These are phyloP conservation scores for Phytophthora citrophthora DNA, from an alignment of 352 stramenopile genomes.

Conservation along the genomic window DNA sequence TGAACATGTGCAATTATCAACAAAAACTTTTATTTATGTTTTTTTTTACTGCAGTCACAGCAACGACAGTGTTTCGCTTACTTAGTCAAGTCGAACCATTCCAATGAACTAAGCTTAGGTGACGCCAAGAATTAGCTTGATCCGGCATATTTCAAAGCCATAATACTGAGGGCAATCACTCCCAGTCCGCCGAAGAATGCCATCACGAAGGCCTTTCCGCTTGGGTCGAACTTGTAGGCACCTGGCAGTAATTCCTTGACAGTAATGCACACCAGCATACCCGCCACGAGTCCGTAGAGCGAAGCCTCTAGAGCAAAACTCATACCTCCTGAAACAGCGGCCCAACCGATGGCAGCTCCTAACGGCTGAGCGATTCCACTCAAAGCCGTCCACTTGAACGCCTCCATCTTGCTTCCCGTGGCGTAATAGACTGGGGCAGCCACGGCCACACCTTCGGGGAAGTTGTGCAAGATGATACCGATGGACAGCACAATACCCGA, in stretches of 20 bases:
- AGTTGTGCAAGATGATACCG: constrained; percentile 97
- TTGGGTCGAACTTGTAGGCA: constrained; percentile 89
- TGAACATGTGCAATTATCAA: no score
- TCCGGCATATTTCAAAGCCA: constrained; percentile 84
- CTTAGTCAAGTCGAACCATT: neutral
- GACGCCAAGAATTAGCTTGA: constrained; percentile 37
- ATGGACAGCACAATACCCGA: constrained; percentile 93
- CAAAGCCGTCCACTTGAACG: constrained; percentile 92
- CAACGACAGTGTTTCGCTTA: neutral
- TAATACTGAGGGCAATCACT: constrained; percentile 91
- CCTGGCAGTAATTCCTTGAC: constrained; percentile 92
- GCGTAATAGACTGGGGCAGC: constrained; percentile 97
- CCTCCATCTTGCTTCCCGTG: constrained; percentile 91
- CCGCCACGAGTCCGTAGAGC: constrained; percentile 92
- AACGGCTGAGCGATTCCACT: constrained; percentile 91
- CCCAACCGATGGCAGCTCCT: constrained; percentile 86
- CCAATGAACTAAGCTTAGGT: neutral
- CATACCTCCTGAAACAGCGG: constrained; percentile 55
- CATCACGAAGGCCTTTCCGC: constrained; percentile 87
- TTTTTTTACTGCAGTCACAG: no score
- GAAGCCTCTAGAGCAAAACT: constrained; percentile 79
- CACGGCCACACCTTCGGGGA: constrained; percentile 96
- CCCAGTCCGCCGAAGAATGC: constrained; percentile 88
- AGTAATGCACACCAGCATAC: constrained; percentile 94
- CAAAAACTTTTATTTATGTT: no score